Percentiles rank a stretch among this genome's conserved stretches.
Conservation (phyloP, 2,329 filamentous ascomycete genomes). For the Paradendryphiella salina region DNA sequence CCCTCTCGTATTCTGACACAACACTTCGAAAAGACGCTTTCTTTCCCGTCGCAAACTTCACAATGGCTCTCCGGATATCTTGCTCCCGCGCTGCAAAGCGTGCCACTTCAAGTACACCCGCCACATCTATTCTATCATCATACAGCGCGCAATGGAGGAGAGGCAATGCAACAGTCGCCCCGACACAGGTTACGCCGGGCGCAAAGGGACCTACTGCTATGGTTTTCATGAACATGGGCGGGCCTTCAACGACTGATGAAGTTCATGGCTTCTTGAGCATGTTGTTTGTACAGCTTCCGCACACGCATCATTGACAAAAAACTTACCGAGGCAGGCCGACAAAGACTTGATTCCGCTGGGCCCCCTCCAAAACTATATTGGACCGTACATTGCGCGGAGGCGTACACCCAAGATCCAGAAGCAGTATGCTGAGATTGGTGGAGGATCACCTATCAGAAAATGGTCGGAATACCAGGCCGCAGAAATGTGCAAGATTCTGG, state of each 20-base stretch:
- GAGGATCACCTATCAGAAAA: constrained; percentile 95
- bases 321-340: constrained; percentile 67
- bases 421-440: constrained; percentile 93
- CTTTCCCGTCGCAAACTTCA: constrained; percentile 33
- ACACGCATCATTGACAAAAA: neutral
- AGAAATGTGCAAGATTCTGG: constrained; percentile 97
- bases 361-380: constrained; percentile 85
- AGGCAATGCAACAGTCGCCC: constrained; percentile 61
- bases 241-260: constrained; percentile 83
- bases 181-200: constrained; percentile 71
- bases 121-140: constrained; percentile 35
- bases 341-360: constrained; percentile 95
- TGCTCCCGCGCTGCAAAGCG: constrained; percentile 41
- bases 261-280: constrained; percentile 88
- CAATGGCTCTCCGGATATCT: constrained; percentile 47
- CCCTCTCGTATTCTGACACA: constrained; percentile 4
- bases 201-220: constrained; percentile 88
- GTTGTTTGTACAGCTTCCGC: constrained; percentile 71
- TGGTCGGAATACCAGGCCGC: constrained; percentile 94
- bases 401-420: constrained; percentile 95
- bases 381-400: constrained; percentile 80
- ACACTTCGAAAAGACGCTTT: neutral
- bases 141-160: constrained; percentile 44
- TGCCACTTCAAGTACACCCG: constrained; percentile 33
- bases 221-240: constrained; percentile 99